Evolutionary conservation across 1,284 basidiomycete species (phyloP).

Genomic region (Chalciporus sp.): DNA sequence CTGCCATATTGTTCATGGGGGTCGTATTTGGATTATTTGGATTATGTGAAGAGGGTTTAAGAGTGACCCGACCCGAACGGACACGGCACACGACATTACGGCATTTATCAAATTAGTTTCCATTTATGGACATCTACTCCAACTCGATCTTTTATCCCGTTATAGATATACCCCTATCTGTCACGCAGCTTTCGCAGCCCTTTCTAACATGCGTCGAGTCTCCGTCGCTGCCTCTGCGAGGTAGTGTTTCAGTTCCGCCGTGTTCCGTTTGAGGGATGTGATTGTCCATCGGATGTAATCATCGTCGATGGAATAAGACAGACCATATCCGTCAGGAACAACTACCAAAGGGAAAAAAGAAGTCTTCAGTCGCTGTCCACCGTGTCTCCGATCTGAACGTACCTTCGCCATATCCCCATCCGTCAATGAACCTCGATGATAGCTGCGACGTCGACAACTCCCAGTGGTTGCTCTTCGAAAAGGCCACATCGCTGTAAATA

Average conservation of each 20-base stretch:
- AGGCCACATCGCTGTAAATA: slow-evolving; percentile 82
- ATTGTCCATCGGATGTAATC: slow-evolving; percentile 92
- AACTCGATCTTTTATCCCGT: not conserved
- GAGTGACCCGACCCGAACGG: slow-evolving; percentile 34
- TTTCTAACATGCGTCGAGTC: slow-evolving; percentile 74
- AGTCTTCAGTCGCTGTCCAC: not conserved
- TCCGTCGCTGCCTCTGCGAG: slow-evolving; percentile 82
- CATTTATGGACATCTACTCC: not conserved
- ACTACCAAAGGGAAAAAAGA: too few species aligned
- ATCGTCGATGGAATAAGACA: slow-evolving; percentile 91
- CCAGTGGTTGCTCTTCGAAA: slow-evolving; percentile 80
- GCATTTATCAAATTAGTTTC: slow-evolving; percentile 2
- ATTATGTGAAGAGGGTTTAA: slow-evolving; percentile 3
- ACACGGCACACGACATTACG: slow-evolving; percentile 23
- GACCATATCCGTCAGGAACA: slow-evolving; percentile 90
- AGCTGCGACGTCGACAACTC: slow-evolving; percentile 92
- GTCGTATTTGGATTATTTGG: not conserved
- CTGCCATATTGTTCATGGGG: not conserved
- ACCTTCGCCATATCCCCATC: slow-evolving; percentile 98
- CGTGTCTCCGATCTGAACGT: slow-evolving; percentile 24
- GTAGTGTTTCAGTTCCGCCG: slow-evolving; percentile 69
- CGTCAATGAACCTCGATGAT: slow-evolving; percentile 82
- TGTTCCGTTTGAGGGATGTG: slow-evolving; percentile 74
- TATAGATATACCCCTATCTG: slow-evolving; percentile 15
- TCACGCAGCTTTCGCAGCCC: slow-evolving; percentile 44